A percentile compares a stretch with the other conserved stretches of the same genome.
phyloP scores from a whole-genome alignment of 371 early-diverging fungal genomes.

The Apophysomyces elegans region DNA sequence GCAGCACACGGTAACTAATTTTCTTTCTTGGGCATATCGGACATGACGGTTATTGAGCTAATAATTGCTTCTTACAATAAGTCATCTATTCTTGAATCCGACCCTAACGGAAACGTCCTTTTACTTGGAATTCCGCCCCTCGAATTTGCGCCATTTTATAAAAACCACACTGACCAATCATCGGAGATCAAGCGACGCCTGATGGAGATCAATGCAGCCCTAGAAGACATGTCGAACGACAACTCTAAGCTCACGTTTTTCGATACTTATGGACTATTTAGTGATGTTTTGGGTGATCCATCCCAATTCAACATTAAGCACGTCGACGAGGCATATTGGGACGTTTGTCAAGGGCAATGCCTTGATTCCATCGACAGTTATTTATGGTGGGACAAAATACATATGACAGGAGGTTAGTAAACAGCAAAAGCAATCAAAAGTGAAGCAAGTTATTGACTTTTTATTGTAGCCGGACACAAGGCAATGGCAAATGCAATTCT shows the following conservation, averaged over 20 bases:
- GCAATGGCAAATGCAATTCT: conserved; percentile 29
- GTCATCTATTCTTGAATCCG: conserved; percentile 16
- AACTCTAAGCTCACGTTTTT: conserved; percentile 25
- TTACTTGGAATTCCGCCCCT: conserved; percentile 45
- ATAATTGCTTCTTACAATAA: background rate
- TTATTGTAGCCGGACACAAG: conserved; percentile 28
- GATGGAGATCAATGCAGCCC: conserved; percentile 35
- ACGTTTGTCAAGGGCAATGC: conserved; percentile 45
- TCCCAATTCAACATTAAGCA: conserved; percentile 31
- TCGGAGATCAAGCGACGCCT: conserved; percentile 32
- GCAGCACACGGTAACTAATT: conserved; percentile 15
- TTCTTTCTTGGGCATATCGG: background rate
- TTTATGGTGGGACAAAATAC: conserved; percentile 51
- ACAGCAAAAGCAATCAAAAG: background rate
- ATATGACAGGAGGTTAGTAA: conserved; percentile 39
- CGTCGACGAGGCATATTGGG: conserved; percentile 53
- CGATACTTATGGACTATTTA: conserved; percentile 37
- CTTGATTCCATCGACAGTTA: conserved; percentile 33
- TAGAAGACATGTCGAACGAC: conserved; percentile 39
- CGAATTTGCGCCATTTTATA: conserved; percentile 44
- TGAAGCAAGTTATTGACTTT: background rate
- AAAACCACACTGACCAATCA: conserved; percentile 15
- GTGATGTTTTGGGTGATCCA: conserved; percentile 40
- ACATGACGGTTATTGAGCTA: background rate
- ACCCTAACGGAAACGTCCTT: conserved; percentile 29